A percentile compares a stretch with the other conserved stretches of the same genome.
phyloP scores from a whole-genome alignment of 768 basidiomycete species.

The Naganishia vaughanmartiniae region DNA sequence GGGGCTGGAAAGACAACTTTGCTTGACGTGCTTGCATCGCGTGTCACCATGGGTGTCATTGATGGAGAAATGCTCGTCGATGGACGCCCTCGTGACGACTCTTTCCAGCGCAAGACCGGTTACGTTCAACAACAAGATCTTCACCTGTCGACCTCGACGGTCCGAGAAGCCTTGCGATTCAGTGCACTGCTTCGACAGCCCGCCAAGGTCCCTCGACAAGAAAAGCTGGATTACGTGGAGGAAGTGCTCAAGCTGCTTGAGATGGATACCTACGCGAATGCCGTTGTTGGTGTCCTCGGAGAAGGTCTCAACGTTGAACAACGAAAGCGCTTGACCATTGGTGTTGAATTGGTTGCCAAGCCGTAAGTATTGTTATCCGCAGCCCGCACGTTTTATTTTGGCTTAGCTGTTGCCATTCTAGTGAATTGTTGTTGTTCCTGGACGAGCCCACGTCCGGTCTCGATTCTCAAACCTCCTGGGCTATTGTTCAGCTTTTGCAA shows the following conservation, averaged over 20 bases:
- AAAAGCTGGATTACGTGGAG: constrained; percentile 55
- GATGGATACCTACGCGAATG: constrained; percentile 50
- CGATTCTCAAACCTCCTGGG: constrained; percentile 83
- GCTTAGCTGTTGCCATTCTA: background rate
- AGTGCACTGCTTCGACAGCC: constrained; percentile 55
- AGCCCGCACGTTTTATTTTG: background rate
- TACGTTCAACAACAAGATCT: constrained; percentile 54
- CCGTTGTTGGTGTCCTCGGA: constrained; percentile 51
- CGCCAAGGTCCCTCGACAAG: constrained; percentile 44
- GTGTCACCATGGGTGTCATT: constrained; percentile 55
- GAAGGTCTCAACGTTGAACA: constrained; percentile 50
- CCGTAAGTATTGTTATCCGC: constrained; percentile 33
- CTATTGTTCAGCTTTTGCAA: constrained; percentile 61
- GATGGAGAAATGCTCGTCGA: constrained; percentile 56
- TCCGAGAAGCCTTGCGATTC: constrained; percentile 55
- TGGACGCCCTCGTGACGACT: constrained; percentile 52
- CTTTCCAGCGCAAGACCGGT: constrained; percentile 56
- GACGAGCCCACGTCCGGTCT: constrained; percentile 58
- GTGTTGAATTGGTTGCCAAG: constrained; percentile 54
- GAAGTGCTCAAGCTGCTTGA: constrained; percentile 55
- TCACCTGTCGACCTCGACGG: constrained; percentile 53
- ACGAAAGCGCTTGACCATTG: constrained; percentile 46
- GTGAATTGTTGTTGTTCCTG: constrained; percentile 54
- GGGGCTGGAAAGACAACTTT: constrained; percentile 55
- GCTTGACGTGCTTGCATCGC: constrained; percentile 49